phyloP scores from a whole-genome alignment of 768 basidiomycete species.

The Coprinellus micaceus region DNA sequence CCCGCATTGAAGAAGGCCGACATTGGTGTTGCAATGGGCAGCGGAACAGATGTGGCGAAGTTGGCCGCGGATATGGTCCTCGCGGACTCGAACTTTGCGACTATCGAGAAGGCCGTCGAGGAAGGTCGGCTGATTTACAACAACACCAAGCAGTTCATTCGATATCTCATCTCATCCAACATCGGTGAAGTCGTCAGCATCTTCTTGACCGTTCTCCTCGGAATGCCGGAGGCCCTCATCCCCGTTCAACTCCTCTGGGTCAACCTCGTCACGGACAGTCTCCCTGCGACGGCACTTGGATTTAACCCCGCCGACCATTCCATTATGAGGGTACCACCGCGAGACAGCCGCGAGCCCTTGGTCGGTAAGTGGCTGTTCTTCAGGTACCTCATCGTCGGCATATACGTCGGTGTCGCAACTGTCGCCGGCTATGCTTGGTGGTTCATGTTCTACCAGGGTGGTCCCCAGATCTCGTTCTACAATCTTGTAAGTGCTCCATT shows the following conservation, averaged over 20 bases:
- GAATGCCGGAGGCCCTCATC: conserved; percentile 99
- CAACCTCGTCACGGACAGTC: conserved; percentile 94
- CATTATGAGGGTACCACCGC: conserved; percentile 93
- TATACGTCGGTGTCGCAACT: conserved; percentile 92
- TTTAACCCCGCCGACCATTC: conserved; percentile 97
- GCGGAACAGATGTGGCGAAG: conserved; percentile 97
- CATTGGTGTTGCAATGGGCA: conserved; percentile 99
- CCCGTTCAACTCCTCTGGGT: conserved; percentile 98
- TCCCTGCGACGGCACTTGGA: conserved; percentile 94
- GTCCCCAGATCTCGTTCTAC: conserved; percentile 90
- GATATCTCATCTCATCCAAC: conserved; percentile 97
- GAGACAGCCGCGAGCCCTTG: conserved; percentile 86
- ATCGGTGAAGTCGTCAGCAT: conserved; percentile 98
- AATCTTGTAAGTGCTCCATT: conserved; percentile 67
- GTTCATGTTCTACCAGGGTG: conserved; percentile 89
- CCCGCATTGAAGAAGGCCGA: conserved; percentile 96
- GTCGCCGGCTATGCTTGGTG: conserved; percentile 99
- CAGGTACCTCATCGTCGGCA: conserved; percentile 90
- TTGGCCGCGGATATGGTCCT: conserved; percentile 98
- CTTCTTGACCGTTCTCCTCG: conserved; percentile 93
- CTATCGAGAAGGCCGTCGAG: conserved; percentile 94
- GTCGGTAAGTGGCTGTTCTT: conserved; percentile 93
- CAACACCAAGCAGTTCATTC: conserved; percentile 99
- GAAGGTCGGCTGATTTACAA: conserved; percentile 98
- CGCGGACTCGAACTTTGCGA: conserved; percentile 95